Evolutionary conservation across 1,284 basidiomycete species (phyloP), one percentile per base, ranked within the genome.

Genomic region (Boletus albobrunnescens): DNA sequence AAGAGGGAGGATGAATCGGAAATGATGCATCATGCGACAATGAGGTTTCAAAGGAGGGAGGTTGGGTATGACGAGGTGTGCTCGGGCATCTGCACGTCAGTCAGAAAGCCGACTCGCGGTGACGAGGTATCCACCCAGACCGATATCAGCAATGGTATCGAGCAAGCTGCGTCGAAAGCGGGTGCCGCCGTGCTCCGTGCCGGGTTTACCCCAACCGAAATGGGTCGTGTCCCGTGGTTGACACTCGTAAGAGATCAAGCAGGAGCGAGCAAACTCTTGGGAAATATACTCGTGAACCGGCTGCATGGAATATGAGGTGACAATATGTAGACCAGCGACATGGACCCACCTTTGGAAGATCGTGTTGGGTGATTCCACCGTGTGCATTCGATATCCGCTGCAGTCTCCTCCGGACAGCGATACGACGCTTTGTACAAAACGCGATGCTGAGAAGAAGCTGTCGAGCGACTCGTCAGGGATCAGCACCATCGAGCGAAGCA

Each of bases 171-270:
- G 77, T 36, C 85, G 78, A 58, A 87, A 87, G 31, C 78, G 74
- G 16, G 82, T 65, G 19, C 76, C 80, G 19, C 72, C 75, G 58
- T 79, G 77, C 53, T 74, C 74, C 1, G 79, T 81, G 16, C 80
- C 86, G 79, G 58, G 88, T 55, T 74, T 69, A 14, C 90, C 90
- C 89, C 90, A 93, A 12, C 91, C 91, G 50, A 84, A 79, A 56
- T 89, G 90, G 50, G 72, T 70, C 1, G 77, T 78, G 37, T 81
- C 78, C 56, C 80, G 84, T 11, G 91, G 89, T 52, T 85, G 76
- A 12, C 84, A 84, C 58, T 89, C 81, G 64, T 87, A 81, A 13
- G 84, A 77, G 51, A 92, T 78, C 36, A 91, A 72, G 56, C 87
- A 87, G 20, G 85, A 76, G 16, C 91, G 80, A 6, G 82, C 77